Evolutionary conservation across 2,329 filamentous ascomycete genomes (phyloP).

Genomic region (Diaporthe citriasiana): DNA sequence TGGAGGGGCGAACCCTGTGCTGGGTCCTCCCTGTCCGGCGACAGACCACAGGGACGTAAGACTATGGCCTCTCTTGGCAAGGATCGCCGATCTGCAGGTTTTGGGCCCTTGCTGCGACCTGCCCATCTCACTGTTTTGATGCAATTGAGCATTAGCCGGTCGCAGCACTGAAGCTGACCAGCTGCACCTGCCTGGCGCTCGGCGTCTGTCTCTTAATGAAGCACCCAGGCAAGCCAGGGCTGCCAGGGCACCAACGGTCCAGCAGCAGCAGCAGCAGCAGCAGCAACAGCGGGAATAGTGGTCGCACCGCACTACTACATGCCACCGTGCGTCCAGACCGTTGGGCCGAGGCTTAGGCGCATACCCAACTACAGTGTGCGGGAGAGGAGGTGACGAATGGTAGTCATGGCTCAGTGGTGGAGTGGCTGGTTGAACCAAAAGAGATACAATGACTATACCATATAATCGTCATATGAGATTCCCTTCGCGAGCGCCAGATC

Average conservation of each 20-base stretch:
- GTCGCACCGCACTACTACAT: neutral
- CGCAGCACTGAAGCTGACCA: neutral
- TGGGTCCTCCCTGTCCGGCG: conserved; percentile 11
- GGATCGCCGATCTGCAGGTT: conserved; percentile 35
- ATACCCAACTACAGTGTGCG: neutral
- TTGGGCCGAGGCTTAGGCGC: neutral
- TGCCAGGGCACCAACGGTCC: too few species aligned
- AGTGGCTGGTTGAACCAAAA: neutral
- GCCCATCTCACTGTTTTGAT: conserved; percentile 7
- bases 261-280: too few species aligned
- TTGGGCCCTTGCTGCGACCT: conserved; percentile 11
- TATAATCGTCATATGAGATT: neutral
- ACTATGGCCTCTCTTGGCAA: conserved; percentile 28
- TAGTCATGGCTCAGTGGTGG: neutral
- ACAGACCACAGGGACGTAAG: conserved; percentile 6
- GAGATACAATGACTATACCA: neutral
- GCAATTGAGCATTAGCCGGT: conserved; percentile 25
- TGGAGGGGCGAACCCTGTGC: neutral
- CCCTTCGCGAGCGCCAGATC: neutral
- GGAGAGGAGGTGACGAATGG: neutral
- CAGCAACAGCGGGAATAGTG: neutral
- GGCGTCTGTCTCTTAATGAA: neutral
- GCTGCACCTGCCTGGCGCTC: neutral
- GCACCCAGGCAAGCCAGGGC: too few species aligned
- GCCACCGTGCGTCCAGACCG: neutral